These are phyloP conservation scores for Nematocida ausubeli DNA, from an alignment of 371 early-diverging fungal species.

Conservation along the genomic window DNA sequence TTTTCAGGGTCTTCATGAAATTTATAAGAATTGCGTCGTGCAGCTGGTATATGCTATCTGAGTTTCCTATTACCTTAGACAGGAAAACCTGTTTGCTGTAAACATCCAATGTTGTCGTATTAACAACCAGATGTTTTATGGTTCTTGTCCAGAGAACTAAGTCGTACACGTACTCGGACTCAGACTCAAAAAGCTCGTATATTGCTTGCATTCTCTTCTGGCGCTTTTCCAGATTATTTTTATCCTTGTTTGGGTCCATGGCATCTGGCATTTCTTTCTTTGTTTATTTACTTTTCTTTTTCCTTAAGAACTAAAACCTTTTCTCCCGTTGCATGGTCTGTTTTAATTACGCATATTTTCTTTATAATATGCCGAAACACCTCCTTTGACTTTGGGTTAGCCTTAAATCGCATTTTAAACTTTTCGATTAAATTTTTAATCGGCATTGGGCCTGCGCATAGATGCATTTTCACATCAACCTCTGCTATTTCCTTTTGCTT, in stretches of 20 bases:
- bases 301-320: constrained; percentile 52
- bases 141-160: constrained; percentile 43
- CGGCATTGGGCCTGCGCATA: constrained; percentile 28
- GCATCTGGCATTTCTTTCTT: constrained; percentile 12
- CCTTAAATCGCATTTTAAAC: constrained; percentile 43
- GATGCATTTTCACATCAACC: constrained; percentile 39
- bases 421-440: constrained; percentile 40
- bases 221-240: background rate
- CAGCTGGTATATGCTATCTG: constrained; percentile 21
- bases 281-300: constrained; percentile 26
- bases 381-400: constrained; percentile 45
- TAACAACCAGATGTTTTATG: constrained; percentile 31
- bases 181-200: constrained; percentile 41
- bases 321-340: constrained; percentile 36
- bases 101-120: constrained; percentile 13
- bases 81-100: constrained; percentile 35
- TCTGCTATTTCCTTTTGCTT: constrained; percentile 35
- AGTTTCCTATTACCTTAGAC: constrained; percentile 20
- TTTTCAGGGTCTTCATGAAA: background rate
- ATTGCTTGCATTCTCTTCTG: constrained; percentile 42
- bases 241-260: background rate
- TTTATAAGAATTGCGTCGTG: constrained; percentile 15
- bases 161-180: constrained; percentile 37
- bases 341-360: constrained; percentile 46
- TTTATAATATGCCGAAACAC: constrained; percentile 25